A percentile compares a stretch with the other conserved stretches of the same genome.
Evolutionary conservation across 495 filamentous ascomycete species (phyloP).

Genomic region (Tuber calosporum): DNA sequence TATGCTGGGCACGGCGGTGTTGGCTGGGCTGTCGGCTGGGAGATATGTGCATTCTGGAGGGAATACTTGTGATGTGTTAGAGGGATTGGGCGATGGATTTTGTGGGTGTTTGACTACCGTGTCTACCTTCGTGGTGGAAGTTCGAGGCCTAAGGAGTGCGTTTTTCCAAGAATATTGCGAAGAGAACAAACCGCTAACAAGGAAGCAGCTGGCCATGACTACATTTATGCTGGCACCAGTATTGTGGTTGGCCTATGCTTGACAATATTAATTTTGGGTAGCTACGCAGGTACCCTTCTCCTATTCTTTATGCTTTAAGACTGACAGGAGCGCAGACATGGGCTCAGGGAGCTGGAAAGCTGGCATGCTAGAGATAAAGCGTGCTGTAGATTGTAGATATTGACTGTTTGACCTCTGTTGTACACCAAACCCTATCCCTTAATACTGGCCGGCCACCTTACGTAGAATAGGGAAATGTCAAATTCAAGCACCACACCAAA

Average conservation of each 20-base stretch:
- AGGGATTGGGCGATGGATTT: conserved; percentile 82
- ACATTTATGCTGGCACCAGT: conserved; percentile 66
- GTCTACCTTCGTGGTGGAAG: conserved; percentile 83
- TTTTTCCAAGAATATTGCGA: background rate
- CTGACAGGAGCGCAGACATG: background rate
- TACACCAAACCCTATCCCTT: background rate
- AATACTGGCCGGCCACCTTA: background rate
- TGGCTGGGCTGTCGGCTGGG: conserved; percentile 50
- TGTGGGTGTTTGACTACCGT: conserved; percentile 86
- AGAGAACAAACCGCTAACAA: conserved; percentile 7
- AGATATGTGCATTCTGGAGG: conserved; percentile 71
- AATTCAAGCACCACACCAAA: background rate
- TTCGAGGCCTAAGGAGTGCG: conserved; percentile 57
- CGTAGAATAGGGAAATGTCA: background rate
- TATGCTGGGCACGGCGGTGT: conserved; percentile 59
- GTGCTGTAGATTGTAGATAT: background rate
- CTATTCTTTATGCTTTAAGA: background rate
- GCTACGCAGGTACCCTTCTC: conserved; percentile 40
- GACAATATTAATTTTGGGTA: conserved; percentile 70
- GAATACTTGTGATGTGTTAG: conserved; percentile 55
- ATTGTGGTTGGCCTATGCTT: conserved; percentile 58
- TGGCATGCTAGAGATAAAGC: background rate
- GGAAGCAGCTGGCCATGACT: conserved; percentile 52
- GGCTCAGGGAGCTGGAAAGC: background rate
- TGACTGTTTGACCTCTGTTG: background rate